Percentiles rank a stretch among this genome's conserved stretches.
These are phyloP conservation scores for Chrysochromulina tobinii DNA, from an alignment of 78 protist species.

Conservation along the genomic window DNA sequence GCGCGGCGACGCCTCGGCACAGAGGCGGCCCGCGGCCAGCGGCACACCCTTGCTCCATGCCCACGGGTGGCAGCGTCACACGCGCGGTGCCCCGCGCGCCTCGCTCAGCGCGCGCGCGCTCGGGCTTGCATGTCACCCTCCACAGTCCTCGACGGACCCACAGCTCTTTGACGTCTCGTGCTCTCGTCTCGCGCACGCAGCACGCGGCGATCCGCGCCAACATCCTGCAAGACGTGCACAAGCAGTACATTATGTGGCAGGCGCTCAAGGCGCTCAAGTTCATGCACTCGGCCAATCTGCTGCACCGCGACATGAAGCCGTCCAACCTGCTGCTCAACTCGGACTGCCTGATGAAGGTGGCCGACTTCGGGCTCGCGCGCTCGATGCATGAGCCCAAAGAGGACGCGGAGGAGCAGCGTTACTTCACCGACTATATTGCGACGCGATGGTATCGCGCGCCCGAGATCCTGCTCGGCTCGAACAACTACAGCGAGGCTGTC, in stretches of 20 bases:
- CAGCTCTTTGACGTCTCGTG: no score
- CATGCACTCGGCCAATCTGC: slow-evolving; percentile 90
- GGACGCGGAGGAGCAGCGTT: neutral
- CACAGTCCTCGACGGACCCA: no score
- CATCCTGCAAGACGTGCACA: slow-evolving; percentile 96
- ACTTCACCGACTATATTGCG: neutral
- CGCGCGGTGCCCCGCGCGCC: no score
- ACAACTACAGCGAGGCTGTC: no score
- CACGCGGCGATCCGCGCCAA: slow-evolving; percentile 97
- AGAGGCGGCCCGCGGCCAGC: no score
- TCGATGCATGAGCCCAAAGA: neutral
- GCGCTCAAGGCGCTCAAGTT: slow-evolving; percentile 87
- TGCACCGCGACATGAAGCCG: slow-evolving; percentile 52
- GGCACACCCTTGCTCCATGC: no score
- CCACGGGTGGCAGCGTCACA: no score
- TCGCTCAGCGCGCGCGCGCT: no score
- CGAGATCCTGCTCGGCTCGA: no score
- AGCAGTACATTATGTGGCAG: slow-evolving; percentile 93
- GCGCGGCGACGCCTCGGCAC: no score
- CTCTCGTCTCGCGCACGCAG: no score
- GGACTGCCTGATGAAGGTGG: slow-evolving; percentile 25
- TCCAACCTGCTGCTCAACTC: slow-evolving; percentile 43
- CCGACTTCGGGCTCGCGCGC: neutral
- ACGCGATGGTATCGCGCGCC: neutral
- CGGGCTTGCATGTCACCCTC: no score